Evolutionary conservation across 768 basidiomycete species (phyloP).

Genomic region (Saitozyma sp.): DNA sequence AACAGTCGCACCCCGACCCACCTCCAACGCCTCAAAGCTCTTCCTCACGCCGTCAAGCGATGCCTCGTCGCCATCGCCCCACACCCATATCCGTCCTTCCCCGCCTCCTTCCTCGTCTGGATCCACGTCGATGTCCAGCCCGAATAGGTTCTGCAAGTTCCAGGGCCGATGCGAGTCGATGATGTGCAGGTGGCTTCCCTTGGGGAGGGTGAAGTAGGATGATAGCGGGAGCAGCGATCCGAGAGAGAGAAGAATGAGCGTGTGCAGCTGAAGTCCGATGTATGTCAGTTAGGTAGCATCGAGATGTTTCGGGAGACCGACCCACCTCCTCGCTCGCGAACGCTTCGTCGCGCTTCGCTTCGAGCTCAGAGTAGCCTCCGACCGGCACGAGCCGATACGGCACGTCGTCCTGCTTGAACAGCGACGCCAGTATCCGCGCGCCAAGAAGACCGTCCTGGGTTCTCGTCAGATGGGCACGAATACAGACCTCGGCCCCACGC

Average conservation of each 20-base stretch:
- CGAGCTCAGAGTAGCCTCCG: constrained; percentile 76
- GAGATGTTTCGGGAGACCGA: neutral
- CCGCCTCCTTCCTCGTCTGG: constrained; percentile 26
- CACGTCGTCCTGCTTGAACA: constrained; percentile 92
- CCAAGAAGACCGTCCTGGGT: constrained; percentile 80
- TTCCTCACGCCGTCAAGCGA: constrained; percentile 68
- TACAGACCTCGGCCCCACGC: neutral
- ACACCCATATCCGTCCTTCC: constrained; percentile 68
- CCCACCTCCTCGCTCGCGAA: constrained; percentile 67
- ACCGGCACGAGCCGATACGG: constrained; percentile 87
- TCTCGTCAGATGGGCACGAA: neutral
- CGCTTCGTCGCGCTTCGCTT: constrained; percentile 66
- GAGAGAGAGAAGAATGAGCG: constrained; percentile 87
- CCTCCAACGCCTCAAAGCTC: constrained; percentile 82
- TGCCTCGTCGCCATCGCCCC: constrained; percentile 86
- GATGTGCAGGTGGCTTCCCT: constrained; percentile 74
- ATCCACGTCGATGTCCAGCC: constrained; percentile 40
- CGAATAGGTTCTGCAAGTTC: constrained; percentile 83
- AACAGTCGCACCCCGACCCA: constrained; percentile 47
- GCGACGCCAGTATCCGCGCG: constrained; percentile 79
- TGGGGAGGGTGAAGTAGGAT: constrained; percentile 54
- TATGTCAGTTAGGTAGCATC: constrained; percentile 6
- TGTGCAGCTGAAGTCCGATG: constrained; percentile 57
- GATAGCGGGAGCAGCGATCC: constrained; percentile 84
- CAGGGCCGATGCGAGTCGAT: constrained; percentile 92